A percentile compares a stretch with the other conserved stretches of the same genome.
Conservation (phyloP, 257 asterid genomes). For the Cynanchum wilfordii region DNA sequence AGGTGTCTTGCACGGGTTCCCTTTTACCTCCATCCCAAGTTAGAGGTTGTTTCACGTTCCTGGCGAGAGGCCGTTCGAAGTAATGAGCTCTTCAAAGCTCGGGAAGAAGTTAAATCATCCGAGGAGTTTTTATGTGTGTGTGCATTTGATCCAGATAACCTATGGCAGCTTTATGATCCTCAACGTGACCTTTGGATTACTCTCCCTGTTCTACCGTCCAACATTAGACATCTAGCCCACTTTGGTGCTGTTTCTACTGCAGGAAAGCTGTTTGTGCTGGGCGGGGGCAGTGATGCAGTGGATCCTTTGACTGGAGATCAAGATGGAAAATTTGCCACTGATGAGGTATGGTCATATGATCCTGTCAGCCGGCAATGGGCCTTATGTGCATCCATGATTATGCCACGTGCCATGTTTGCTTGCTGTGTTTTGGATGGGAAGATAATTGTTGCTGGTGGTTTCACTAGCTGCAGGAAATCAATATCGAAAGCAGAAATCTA, state of each 20-base stretch:
- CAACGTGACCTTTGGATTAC: slow-evolving; percentile 79
- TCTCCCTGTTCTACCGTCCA: slow-evolving; percentile 85
- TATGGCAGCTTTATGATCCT: slow-evolving; percentile 94
- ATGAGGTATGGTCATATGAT: slow-evolving; percentile 91
- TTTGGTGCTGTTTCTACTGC: slow-evolving; percentile 83
- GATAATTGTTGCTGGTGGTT: slow-evolving; percentile 92
- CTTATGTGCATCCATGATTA: slow-evolving; percentile 64
- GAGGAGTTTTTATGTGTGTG: slow-evolving; percentile 86
- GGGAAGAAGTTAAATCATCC: slow-evolving; percentile 66
- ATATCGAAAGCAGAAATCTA: slow-evolving; percentile 89
- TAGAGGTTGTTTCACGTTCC: slow-evolving; percentile 80
- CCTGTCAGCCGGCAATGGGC: slow-evolving; percentile 64
- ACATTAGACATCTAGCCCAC: slow-evolving; percentile 81
- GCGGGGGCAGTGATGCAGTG: slow-evolving; percentile 95
- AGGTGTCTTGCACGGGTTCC: slow-evolving; percentile 97
- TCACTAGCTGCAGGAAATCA: slow-evolving; percentile 83
- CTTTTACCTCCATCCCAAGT: slow-evolving; percentile 66
- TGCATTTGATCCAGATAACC: slow-evolving; percentile 88
- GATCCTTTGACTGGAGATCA: slow-evolving; percentile 95
- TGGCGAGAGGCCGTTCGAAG: slow-evolving; percentile 77
- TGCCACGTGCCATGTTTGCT: slow-evolving; percentile 97
- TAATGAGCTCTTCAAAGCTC: slow-evolving; percentile 77
- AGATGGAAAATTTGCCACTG: slow-evolving; percentile 89
- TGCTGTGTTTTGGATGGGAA: slow-evolving; percentile 87
- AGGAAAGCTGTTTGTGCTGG: slow-evolving; percentile 85